Evolutionary conservation across 331 rosid species (phyloP), one percentile per base, ranked within the genome.

Genomic region (Pyrus hybrid): DNA sequence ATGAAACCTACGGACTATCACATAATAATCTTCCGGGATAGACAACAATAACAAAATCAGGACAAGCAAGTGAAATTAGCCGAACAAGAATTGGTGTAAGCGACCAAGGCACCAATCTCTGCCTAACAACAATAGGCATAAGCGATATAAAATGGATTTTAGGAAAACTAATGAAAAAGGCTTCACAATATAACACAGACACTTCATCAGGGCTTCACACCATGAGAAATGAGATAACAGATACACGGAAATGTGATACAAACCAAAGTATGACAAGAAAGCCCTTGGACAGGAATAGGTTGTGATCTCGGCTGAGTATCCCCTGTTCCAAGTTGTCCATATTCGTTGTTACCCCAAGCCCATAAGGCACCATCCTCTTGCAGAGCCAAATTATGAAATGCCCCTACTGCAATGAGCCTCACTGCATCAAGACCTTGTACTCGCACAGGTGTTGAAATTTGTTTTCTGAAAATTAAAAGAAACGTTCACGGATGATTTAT

Each of bases 321-420:
- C 76, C 99, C 99, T 12, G 97, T 95, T 79, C 99, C 99, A 53
- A 95, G 91, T 73, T 95, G 99, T 80, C 99, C 99, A 67, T 95
- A 95, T 79, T 95, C 99, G 87, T 95, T 92, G 74, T 92, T 95
- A 69, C 99, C 97, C 99, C 99, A 95, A 57, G 99, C 99, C 99
- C 92, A 90, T 83, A 92, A 83, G 73, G 92, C 84, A 57, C 97
- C 97, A 89, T 89, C 90, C 75, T 90, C 97, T 82, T 95, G 93
- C 72, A 95, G 96, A 79, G 99, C 99, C 80, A 95, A 85, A 86
- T 95, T 95, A 84, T 95, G 99, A 80, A 95, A 95, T 68, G 99
- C 99, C 67, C 99, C 99, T 20, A 92, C 99, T 41, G 99, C 93
- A 75, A 95, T 92, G 69, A 90, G 88, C 86, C 80, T 95, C 82